Percentiles rank a stretch among this genome's conserved stretches.
Conservation (phyloP, 176 grass and related monocot genomes). For the Hordeum marinum region DNA sequence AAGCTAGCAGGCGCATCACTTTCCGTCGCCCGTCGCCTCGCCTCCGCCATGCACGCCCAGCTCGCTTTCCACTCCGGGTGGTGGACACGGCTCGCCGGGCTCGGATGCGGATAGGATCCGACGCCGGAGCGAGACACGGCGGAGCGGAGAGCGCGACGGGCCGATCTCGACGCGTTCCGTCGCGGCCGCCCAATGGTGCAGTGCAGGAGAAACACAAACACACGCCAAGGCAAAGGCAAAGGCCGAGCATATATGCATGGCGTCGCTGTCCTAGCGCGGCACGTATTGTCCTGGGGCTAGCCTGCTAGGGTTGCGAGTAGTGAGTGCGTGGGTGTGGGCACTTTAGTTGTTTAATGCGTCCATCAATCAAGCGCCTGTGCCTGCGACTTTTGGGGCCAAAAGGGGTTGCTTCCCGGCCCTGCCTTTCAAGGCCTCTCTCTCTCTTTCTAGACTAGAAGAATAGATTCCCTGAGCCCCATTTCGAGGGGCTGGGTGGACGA, state of each 20-base stretch:
- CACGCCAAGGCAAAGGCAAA: not conserved
- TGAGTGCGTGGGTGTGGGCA: not conserved
- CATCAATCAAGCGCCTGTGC: slow-evolving; percentile 30
- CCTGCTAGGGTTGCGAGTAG: not conserved
- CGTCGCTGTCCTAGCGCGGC: slow-evolving; percentile 6
- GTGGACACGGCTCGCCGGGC: not conserved
- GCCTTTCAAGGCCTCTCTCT: slow-evolving; percentile 1
- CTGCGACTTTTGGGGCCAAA: slow-evolving; percentile 35
- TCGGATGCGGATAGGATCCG: not conserved
- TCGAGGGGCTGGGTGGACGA: not conserved
- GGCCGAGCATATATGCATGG: not conserved
- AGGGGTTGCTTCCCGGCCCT: slow-evolving; percentile 20
- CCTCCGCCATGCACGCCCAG: slow-evolving; percentile 3
- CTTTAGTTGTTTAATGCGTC: slow-evolving; percentile 23
- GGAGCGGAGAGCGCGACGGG: not conserved
- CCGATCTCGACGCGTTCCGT: not conserved
- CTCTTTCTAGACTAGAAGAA: not conserved
- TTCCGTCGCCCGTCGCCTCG: no score
- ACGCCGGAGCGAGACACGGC: not conserved
- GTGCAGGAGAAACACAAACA: not conserved
- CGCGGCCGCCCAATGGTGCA: not conserved
- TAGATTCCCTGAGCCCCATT: slow-evolving; percentile 25
- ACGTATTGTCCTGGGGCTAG: slow-evolving; percentile 13
- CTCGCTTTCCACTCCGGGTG: not conserved
- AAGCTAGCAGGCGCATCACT: not conserved